Base-by-base conservation (phyloP, 257 asterid genomes). In the Capsicum chinense region DNA sequence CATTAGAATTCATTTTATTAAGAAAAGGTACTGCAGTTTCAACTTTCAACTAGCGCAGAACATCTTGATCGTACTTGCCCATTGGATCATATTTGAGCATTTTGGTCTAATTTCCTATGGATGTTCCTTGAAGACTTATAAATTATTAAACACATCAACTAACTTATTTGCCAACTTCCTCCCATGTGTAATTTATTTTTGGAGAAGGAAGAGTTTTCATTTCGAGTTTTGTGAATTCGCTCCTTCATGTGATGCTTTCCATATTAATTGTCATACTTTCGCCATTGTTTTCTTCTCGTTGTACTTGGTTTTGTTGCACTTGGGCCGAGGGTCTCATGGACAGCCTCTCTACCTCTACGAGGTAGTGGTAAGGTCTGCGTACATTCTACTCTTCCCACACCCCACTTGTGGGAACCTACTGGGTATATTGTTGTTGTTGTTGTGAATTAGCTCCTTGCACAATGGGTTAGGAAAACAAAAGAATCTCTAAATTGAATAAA, bases 11-110 rank as follows among this genome's bases (percentile, higher is more conserved):
- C 19, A 54, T 52, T 39, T 52, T 76, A 37, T 84, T 63, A 47
- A 78, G 81, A 79, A 35, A 80, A 15, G 86, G 60, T 60, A 52
- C 73, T 76, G 60, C 62, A 21, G 81, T 83, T 83, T 74, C 33
- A 66, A 35, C 6, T 83, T 83, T 73, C 11, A 64, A 35, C 3
- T 83, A 76, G 26, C 48, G 52, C 48, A 7, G 1, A 76, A 52
- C 81, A 13, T 76, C 15, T 76, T 76, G 81, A 76, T 76, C 48
- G 26, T 13, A 63, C 78, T 68, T 39, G 21, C 60, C 47, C 0
- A 7, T 76, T 74, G 80, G 81, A 52, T 76, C 44, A 52, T 52
- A 7, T 52, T 19, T 54, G 62, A 26, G 21, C 62, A 21, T 52
- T 52, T 76, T 76, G 81, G 62, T 76, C 26, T 0, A 21, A 3